These are phyloP conservation scores for Graphium sp. DNA, from an alignment of 2,329 filamentous ascomycete genomes.

Conservation along the genomic window DNA sequence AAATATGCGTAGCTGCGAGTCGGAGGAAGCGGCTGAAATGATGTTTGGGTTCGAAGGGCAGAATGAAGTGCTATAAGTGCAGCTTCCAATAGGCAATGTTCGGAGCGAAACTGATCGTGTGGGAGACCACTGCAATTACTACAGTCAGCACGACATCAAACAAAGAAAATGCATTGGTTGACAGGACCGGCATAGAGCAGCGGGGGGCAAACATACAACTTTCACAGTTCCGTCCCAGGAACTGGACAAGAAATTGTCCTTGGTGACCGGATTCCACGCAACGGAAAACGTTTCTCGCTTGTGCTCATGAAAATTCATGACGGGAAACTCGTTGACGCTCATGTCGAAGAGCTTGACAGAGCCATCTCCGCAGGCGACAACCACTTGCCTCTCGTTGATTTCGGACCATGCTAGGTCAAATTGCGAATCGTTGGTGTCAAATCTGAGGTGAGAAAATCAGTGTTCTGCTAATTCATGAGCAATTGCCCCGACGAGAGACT, in stretches of 20 bases:
- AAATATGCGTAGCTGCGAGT: constrained; percentile 79
- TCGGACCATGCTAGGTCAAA: constrained; percentile 95
- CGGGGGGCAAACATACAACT: constrained; percentile 34
- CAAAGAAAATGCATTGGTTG: constrained; percentile 1
- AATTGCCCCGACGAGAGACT: no score
- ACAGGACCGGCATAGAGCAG: constrained; percentile 1
- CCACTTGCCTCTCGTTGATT: constrained; percentile 85
- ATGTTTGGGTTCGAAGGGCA: constrained; percentile 75
- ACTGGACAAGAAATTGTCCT: constrained; percentile 77
- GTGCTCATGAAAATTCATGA: constrained; percentile 88
- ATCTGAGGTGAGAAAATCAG: constrained; percentile 31
- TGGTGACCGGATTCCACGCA: constrained; percentile 79
- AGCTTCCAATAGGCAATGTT: constrained; percentile 81
- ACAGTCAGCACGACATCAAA: constrained; percentile 2
- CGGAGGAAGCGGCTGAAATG: constrained; percentile 74
- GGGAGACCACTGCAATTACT: constrained; percentile 55
- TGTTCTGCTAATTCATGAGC: neutral
- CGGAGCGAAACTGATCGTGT: constrained; percentile 55
- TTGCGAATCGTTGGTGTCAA: constrained; percentile 92
- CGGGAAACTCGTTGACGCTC: constrained; percentile 62
- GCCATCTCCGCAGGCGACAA: constrained; percentile 81
- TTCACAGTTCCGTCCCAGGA: constrained; percentile 97
- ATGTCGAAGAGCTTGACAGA: constrained; percentile 91
- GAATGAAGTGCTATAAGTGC: constrained; percentile 87
- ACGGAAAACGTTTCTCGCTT: constrained; percentile 86